Percentiles rank a stretch among this genome's conserved stretches.
These are phyloP conservation scores for Hypoxylon crocopeplum DNA, from an alignment of 495 filamentous ascomycete genomes.

Conservation along the genomic window DNA sequence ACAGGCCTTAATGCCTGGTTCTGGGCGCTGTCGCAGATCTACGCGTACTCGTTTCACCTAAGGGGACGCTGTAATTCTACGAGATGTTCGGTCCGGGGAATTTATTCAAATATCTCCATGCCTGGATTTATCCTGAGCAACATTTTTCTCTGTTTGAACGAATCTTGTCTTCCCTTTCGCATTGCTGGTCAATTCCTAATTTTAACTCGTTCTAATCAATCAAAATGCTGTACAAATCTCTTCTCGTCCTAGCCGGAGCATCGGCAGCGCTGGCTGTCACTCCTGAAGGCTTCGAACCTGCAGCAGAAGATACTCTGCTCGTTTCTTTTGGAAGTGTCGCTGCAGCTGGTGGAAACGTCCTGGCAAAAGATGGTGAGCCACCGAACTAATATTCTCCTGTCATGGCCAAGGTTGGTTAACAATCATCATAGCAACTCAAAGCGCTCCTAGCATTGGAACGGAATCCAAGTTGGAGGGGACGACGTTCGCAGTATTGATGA, in stretches of 20 bases:
- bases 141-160: conserved; percentile 12
- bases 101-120: conserved; percentile 29
- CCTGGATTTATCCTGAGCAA: not conserved
- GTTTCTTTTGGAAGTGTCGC: conserved; percentile 43
- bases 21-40: conserved; percentile 34
- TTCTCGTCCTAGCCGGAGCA: conserved; percentile 41
- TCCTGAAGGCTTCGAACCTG: conserved; percentile 47
- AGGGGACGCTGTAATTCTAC: conserved; percentile 7
- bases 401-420: not conserved
- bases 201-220: conserved; percentile 5
- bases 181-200: conserved; percentile 37
- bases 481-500: conserved; percentile 47
- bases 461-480: conserved; percentile 41
- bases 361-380: conserved; percentile 43
- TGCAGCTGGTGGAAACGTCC: conserved; percentile 42
- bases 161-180: conserved; percentile 3
- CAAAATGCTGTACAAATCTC: conserved; percentile 44
- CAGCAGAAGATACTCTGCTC: conserved; percentile 40
- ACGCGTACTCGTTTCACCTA: conserved; percentile 28
- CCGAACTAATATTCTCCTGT: not conserved
- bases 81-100: conserved; percentile 14
- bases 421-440: conserved; percentile 26
- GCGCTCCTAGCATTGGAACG: conserved; percentile 40
- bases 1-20: conserved; percentile 3
- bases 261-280: conserved; percentile 43